Conservation (phyloP, 2,329 filamentous ascomycete genomes). For the Endoconidiophora laricicola region DNA sequence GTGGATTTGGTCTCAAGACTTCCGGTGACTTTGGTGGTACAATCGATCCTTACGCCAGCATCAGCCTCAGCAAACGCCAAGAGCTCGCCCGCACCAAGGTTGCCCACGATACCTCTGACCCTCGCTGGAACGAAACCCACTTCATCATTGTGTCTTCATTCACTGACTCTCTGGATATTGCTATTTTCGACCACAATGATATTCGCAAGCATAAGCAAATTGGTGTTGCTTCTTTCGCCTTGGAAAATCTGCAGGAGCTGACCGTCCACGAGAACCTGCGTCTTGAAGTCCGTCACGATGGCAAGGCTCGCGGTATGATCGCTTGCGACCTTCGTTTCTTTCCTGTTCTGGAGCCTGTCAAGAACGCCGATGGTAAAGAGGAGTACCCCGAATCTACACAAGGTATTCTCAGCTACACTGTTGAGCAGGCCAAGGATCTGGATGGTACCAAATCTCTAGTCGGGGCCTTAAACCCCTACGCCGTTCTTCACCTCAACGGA, state of each 20-base stretch:
- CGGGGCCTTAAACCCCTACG: conserved; percentile 82
- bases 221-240: conserved; percentile 60
- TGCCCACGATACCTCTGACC: conserved; percentile 67
- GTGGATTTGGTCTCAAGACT: conserved; percentile 85
- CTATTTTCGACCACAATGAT: conserved; percentile 85
- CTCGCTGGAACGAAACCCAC: conserved; percentile 91
- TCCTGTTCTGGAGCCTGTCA: conserved; percentile 47
- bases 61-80: conserved; percentile 70
- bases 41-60: conserved; percentile 72
- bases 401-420: conserved; percentile 81
- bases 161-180: conserved; percentile 70
- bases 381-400: conserved; percentile 78
- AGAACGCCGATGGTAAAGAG: conserved; percentile 54
- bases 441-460: conserved; percentile 85
- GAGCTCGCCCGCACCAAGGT: conserved; percentile 81
- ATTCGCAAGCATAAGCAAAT: conserved; percentile 93
- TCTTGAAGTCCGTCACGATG: conserved; percentile 69
- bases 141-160: conserved; percentile 89
- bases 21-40: conserved; percentile 84
- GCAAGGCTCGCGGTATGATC: conserved; percentile 66
- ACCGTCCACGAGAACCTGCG: conserved; percentile 68
- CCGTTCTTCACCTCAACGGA: conserved; percentile 72
- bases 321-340: conserved; percentile 84
- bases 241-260: conserved; percentile 67
- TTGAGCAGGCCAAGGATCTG: conserved; percentile 92